phyloP scores from a whole-genome alignment of 495 filamentous ascomycete genomes.

The Aspergillus cavernicola region DNA sequence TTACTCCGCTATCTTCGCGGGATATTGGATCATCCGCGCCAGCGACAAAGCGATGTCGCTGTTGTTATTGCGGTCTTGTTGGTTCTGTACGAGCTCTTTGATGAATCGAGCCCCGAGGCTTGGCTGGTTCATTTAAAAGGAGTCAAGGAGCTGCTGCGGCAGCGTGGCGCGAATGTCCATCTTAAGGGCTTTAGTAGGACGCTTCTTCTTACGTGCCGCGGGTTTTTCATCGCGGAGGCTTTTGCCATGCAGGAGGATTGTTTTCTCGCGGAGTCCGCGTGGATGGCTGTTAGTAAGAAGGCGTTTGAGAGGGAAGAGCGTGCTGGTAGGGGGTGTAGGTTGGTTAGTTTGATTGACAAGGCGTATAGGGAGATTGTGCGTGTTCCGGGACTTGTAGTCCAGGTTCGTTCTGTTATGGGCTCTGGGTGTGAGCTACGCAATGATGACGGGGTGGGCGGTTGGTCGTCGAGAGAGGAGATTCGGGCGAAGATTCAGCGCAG shows the following conservation, averaged over 20 bases:
- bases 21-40: not conserved
- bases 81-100: not conserved
- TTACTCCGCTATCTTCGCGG: not conserved
- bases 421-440: too few species aligned
- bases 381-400: not conserved
- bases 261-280: not conserved
- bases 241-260: not conserved
- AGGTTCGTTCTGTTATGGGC: too few species aligned
- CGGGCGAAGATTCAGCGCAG: too few species aligned
- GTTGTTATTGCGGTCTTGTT: not conserved
- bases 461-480: too few species aligned
- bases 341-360: not conserved
- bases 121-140: not conserved
- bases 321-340: not conserved
- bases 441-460: too few species aligned
- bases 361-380: not conserved
- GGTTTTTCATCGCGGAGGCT: constrained; percentile 1
- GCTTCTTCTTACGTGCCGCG: not conserved
- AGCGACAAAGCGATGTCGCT: not conserved
- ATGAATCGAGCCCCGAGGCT: not conserved
- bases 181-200: not conserved
- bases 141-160: not conserved
- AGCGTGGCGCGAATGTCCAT: not conserved
- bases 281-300: not conserved
- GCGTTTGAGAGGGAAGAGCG: not conserved